A percentile compares a stretch with the other conserved stretches of the same genome.
These are phyloP conservation scores for Chaetomiaceae sp. DNA, from an alignment of 2,329 filamentous ascomycete species.

Conservation along the genomic window DNA sequence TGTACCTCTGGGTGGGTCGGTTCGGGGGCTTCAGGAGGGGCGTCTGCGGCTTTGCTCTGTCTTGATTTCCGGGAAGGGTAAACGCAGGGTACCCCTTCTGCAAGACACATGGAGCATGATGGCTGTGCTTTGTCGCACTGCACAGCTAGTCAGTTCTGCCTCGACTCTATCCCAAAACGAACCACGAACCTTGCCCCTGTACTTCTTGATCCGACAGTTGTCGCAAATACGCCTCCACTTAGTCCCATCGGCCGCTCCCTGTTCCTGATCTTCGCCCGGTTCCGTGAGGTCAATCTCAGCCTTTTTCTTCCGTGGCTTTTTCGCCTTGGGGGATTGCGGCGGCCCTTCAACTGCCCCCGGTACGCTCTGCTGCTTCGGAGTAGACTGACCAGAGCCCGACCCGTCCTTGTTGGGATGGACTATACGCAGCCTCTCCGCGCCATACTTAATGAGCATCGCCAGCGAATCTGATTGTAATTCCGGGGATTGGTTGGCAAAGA, in stretches of 20 bases:
- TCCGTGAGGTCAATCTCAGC: conserved; percentile 11
- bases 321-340: conserved; percentile 22
- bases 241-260: conserved; percentile 11
- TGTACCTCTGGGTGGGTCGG: background rate
- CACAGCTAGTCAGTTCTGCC: conserved; percentile 17
- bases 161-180: background rate
- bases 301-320: conserved; percentile 27
- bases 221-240: conserved; percentile 34
- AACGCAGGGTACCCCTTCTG: conserved; percentile 32
- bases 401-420: conserved; percentile 45
- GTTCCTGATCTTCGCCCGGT: background rate
- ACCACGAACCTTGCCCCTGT: conserved; percentile 33
- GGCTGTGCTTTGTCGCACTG: conserved; percentile 41
- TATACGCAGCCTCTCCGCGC: conserved; percentile 52
- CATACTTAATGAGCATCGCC: conserved; percentile 52
- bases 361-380: conserved; percentile 23
- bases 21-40: conserved; percentile 1
- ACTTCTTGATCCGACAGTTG: conserved; percentile 33
- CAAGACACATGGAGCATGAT: conserved; percentile 36
- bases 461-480: conserved; percentile 51
- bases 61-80: conserved; percentile 34
- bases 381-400: conserved; percentile 24
- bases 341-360: conserved; percentile 5
- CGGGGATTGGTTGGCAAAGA: conserved; percentile 56
- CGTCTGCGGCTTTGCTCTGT: conserved; percentile 19